Evolutionary conservation across 768 basidiomycete genomes (phyloP), one percentile per base, ranked within the genome.

Genomic region (Mycena indigotica): DNA sequence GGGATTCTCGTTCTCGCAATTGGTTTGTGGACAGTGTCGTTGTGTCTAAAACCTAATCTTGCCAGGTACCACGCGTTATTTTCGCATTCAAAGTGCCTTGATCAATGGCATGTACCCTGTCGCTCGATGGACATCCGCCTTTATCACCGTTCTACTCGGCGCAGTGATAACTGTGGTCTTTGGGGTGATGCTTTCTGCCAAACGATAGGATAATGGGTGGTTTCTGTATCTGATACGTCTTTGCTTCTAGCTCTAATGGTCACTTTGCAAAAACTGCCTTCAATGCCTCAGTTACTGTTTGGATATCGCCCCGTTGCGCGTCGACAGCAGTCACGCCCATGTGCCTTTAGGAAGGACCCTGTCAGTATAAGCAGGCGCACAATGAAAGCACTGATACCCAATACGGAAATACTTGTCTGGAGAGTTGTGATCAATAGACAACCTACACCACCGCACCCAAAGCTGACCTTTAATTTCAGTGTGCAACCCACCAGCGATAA

Each of bases 261-360:
- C 46, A 25, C 46, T 48, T 25, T 48, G 68, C 65, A 52, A 92
- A 66, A 3, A 81, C 75, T 55, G 86, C 85, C 66, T 80, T 80
- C 69, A 97, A 70, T 4, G 84, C 85, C 15, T 75, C 72, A 44
- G 93, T 77, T 55, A 97, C 75, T 67, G 74, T 85, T 64, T 92
- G 86, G 13, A 96, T 69, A 69, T 98, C 95, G 0, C 84, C 87
- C 52, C 94, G 80, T 55, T 80, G 65, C 23, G 74, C 52, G 57
- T 94, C 84, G 5, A 89, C 86, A 21, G 83, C 95, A n/a, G 88
- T 86, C 55, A 88, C 70, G 50, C 95, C 95, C 94, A 98, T 96
- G 71, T 97, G 95, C 28, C 89, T 88, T 63, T 19, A 53, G 45
- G 28, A 63, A n/a, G n/a, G n/a, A n/a, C n/a, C n/a, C n/a, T n/a